Evolutionary conservation across 78 protist genomes (phyloP), one percentile per base, ranked within the genome.

Genomic region (Dictyostelium intermedium): DNA sequence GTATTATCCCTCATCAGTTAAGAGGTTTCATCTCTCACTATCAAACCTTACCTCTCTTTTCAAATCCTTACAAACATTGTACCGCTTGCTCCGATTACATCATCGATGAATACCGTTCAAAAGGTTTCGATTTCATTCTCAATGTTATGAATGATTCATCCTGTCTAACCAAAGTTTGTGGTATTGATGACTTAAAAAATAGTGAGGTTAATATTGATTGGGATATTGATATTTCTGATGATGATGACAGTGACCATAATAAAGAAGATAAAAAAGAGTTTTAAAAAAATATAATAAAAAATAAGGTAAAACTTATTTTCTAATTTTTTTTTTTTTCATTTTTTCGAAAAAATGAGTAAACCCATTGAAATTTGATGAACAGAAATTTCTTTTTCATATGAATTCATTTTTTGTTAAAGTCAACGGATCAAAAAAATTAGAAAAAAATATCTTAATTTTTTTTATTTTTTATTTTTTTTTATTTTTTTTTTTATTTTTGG

Each of bases 31-130:
- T 99, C 41, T 23, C 96, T 9, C 20, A 43, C 76, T 99, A 83
- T 83, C 25, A 35, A 37, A 70, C 41, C 10, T 69, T 78, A 18
- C 45, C 95, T 13, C 56, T 97, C 16, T 35, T 7, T 10, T 97
- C 98, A 41, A 39, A 66, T 10, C 89, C 98, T 3, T 98, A 76
- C 69, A 87, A 84, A 45, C 23, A 89, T 35, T 99, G 99, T 87
- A 97, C 98, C 0, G 99, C 98, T 13, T 99, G 99, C 91, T 98
- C 99, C 8, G 41, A 53, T 0, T 56, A 23, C 9, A 97, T 97
- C 7, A 3, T 91, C 3, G 41, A 91, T 30, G 86, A 91, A 50
- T 72, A 66, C 3, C n/a, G 72, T 2, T 16, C 16, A 34, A 66
- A 74, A 16, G 95, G 95, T 43, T 91, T 34, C 2, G 77, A 91